Evolutionary conservation across 306 rosid genomes (phyloP), one percentile per base, ranked within the genome.

Genomic region (Dryas alaskensis): DNA sequence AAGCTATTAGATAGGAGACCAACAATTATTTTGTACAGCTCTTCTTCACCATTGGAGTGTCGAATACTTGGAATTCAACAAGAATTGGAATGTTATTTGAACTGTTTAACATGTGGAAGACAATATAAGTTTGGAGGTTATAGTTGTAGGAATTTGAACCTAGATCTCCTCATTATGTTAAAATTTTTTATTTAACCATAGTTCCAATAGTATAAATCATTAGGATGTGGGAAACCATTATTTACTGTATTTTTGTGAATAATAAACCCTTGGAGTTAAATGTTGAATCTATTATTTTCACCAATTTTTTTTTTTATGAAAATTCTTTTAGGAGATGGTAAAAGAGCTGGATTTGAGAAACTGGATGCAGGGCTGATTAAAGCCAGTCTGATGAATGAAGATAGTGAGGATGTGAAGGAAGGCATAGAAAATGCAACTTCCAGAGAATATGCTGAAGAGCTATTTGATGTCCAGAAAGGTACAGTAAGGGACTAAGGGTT

Each of bases 281-380:
- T 49, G 60, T 16, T 19, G 69, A 60, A 4, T 47, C 19, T 0
- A 12, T 43, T 57, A 14, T 42, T 22, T 48, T 58, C 63, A 57
- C 69, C 39, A 17, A 27, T 65, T 51, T 37, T 22, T 22, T 22
- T 22, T 51, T 78, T 45, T 65, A 19, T 59, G 63, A 40, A 58
- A 12, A 14, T 60, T 49, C 9, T 50, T 50, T n/a, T 53, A 12
- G 52, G 72, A 64, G 77, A 55, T 9, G 12, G 22, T 5, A 8
- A 61, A 62, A 31, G 46, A 48, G 63, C 57, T 19, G 73, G 58
- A 17, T 8, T 40, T 61, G 43, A 69, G 69, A 74, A 72, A 10
- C n/a, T 9, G 45, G 31, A 43, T 51, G 22, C 48, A 8, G 77
- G 22, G 22, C 22, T 65, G 53, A 51, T 19, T 37, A 7, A n/a